Base-by-base conservation (phyloP, 441 rosid species). In the Raphanus hybrid region DNA sequence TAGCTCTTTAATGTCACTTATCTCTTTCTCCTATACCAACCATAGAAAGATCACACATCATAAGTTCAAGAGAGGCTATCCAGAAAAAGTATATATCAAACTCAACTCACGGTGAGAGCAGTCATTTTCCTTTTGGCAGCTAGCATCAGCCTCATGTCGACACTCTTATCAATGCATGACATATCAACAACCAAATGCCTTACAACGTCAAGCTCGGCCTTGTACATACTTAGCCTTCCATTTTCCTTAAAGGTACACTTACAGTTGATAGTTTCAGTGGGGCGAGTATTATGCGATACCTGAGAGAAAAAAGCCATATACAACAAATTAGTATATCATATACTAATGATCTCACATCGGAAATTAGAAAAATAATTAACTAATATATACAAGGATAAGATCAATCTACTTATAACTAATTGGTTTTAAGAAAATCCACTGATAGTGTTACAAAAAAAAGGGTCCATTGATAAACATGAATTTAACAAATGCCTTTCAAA, bases 141-240 rank as follows among this genome's bases (percentile, higher is more conserved):
- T 4, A 89, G 81, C 86, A 85, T 84, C 71, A 91, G 67, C 81
- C 95, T 87, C 81, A 90, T 70, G 78, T 91, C 97, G 0, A 87
- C 69, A 80, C 84, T 82, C 86, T 79, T 86, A 52, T 86, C 80
- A 61, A 88, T 84, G 80, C 92, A 90, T 0, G 90, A 87, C 70
- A 90, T 76, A 66, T 88, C 91, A 14, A 61, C 67, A 6, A 86
- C 84, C 86, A 89, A 18, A 63, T 86, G 85, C 32, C 90, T 82
- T 45, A 83, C 70, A 43, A 12, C 83, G 72, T 79, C 71, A 55
- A 86, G 77, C 71, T 86, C 86, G 7, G 81, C 82, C 94, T 88
- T 86, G 70, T 87, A 83, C 26, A 86, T 76, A 52, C 76, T 74
- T 45, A 89, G 91, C 14, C 69, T 78, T 45, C 85, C 78, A 70